Conservation (phyloP, 2,329 filamentous ascomycete genomes). For the Arachnomyces sp. region DNA sequence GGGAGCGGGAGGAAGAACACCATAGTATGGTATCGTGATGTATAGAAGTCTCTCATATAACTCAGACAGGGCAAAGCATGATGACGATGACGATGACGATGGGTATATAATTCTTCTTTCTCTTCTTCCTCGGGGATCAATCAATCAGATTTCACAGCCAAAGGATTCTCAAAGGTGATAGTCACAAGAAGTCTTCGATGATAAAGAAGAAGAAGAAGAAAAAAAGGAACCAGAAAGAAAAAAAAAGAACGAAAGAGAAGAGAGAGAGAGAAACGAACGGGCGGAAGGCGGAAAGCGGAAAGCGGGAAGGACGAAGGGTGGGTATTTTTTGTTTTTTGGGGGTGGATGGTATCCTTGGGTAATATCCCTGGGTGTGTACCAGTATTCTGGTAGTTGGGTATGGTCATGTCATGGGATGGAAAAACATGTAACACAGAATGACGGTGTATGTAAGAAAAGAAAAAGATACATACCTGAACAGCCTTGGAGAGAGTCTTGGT, state of each 20-base stretch:
- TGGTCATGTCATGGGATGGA: constrained; percentile 8
- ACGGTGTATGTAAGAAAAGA: constrained; percentile 7
- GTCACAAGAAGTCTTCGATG: background rate
- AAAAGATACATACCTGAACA: constrained; percentile 14
- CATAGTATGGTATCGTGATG: background rate
- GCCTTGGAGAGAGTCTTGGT: constrained; percentile 7
- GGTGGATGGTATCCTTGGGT: too few species aligned
- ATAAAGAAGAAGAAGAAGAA: constrained; percentile 4
- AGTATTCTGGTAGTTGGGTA: constrained; percentile 6
- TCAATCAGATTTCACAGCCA: too few species aligned
- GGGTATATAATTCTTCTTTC: too few species aligned
- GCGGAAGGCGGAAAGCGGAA: too few species aligned
- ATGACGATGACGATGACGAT: too few species aligned
- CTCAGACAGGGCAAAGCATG: too few species aligned
- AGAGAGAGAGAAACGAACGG: background rate
- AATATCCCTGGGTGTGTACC: too few species aligned
- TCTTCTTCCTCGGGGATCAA: too few species aligned
- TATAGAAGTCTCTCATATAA: background rate
- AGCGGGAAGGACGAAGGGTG: too few species aligned
- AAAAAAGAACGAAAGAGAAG: background rate
- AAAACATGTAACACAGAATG: constrained; percentile 4
- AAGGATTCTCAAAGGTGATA: background rate
- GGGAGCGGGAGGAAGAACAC: background rate
- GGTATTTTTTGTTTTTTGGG: too few species aligned
- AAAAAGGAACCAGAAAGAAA: background rate